A percentile compares a stretch with the other conserved stretches of the same genome.
These are phyloP conservation scores for Thymus mandschuricus DNA, from an alignment of 257 asterid genomes.

Conservation along the genomic window DNA sequence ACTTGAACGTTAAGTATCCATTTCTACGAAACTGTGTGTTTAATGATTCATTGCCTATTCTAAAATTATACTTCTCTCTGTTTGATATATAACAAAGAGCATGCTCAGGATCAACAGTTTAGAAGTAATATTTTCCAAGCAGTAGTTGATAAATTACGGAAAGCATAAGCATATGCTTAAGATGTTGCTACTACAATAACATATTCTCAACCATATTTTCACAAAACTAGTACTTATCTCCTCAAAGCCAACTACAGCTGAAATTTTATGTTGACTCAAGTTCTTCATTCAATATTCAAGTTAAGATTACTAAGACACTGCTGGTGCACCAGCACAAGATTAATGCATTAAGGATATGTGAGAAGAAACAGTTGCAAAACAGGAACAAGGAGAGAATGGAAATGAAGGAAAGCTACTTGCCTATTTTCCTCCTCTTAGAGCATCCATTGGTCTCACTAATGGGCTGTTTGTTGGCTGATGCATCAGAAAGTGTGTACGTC, in stretches of 20 bases:
- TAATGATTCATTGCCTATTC: conserved; percentile 2
- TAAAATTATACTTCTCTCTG: not conserved
- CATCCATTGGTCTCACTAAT: conserved; percentile 48
- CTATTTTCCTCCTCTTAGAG: conserved; percentile 83
- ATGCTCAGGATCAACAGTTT: not conserved
- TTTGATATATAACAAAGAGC: not conserved
- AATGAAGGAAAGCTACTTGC: conserved; percentile 28
- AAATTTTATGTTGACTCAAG: conserved; percentile 4
- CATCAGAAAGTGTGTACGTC: conserved; percentile 53
- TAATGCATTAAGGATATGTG: conserved; percentile 18
- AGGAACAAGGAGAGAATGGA: not conserved
- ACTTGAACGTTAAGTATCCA: not conserved
- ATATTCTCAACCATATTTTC: conserved; percentile 3
- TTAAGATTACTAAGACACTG: conserved; percentile 9
- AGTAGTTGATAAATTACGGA: not conserved
- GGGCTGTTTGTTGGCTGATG: conserved; percentile 41
- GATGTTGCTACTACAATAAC: conserved; percentile 5
- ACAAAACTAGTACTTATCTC: not conserved
- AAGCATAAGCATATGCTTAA: not conserved
- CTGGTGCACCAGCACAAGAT: not conserved
- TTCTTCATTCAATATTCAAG: conserved; percentile 21
- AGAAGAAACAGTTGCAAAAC: conserved; percentile 1
- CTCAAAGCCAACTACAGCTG: conserved; percentile 3
- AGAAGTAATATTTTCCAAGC: conserved; percentile 8
- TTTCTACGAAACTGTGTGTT: not conserved